Conservation (phyloP, 495 filamentous ascomycete genomes). For the Friedmanniomyces endolithicus region DNA sequence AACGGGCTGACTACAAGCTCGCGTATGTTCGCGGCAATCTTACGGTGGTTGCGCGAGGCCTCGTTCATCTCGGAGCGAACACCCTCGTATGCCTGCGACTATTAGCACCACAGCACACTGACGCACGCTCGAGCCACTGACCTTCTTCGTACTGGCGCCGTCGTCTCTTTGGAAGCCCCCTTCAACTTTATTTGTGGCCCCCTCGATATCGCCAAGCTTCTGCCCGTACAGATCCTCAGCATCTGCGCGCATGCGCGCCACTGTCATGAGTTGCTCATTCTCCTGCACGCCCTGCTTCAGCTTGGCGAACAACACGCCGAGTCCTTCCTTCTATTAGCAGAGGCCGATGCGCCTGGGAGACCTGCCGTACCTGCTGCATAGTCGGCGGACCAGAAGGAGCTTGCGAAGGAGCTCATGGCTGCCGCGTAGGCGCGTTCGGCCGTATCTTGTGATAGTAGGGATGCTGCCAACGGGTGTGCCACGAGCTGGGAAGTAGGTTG, state of each 20-base stretch:
- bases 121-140: conserved; percentile 30
- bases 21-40: conserved; percentile 89
- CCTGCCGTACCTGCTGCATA: conserved; percentile 63
- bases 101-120: conserved; percentile 4
- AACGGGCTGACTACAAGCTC: conserved; percentile 92
- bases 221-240: conserved; percentile 83
- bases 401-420: conserved; percentile 45
- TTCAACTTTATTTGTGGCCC: conserved; percentile 64
- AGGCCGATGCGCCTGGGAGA: background rate
- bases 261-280: conserved; percentile 81
- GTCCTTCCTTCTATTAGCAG: conserved; percentile 37
- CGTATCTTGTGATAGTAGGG: background rate
- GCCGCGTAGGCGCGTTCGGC: background rate
- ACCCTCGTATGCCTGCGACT: conserved; percentile 76
- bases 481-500: background rate
- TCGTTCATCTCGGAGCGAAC: conserved; percentile 90
- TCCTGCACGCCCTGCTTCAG: conserved; percentile 91
- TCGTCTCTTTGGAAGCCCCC: conserved; percentile 90
- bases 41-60: conserved; percentile 77
- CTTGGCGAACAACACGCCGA: conserved; percentile 93
- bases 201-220: conserved; percentile 68
- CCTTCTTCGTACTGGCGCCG: conserved; percentile 90
- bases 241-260: conserved; percentile 90
- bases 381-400: conserved; percentile 92
- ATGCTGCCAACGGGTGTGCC: no score